Evolutionary conservation across 2,329 filamentous ascomycete species (phyloP), one percentile per base, ranked within the genome.

Genomic region (Byssochlamys sp.): DNA sequence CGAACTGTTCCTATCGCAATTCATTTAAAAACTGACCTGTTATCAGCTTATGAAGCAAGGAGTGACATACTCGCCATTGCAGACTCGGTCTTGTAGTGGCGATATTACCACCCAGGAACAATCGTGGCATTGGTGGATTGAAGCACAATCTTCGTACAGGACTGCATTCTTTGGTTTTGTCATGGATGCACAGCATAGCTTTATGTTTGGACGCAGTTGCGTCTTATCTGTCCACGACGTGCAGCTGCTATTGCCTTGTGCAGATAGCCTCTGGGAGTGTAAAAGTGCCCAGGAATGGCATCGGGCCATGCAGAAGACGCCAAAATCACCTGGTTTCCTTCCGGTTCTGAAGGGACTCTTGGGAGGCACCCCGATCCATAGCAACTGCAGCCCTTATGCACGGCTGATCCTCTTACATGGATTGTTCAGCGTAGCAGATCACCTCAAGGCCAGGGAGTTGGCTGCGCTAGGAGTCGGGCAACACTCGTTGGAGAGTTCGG

Each of bases 141-240:
- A 66, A 49, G 57, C 63, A 33, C 63, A 69, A 52, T 65, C 62
- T 4, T 67, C 63, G 10, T 62, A 63, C 27, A 59, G 66, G 3
- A 65, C 64, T 1, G 66, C 67, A 24, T 68, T 65, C 52, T 69
- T 69, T 45, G 67, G 64, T 0, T 69, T 69, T 48, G 54, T 68
- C 10, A 69, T 69, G 67, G 67, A 69, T 55, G 65, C 66, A 3
- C 67, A 69, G 27, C 67, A 69, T 55, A 62, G 60, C 29, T 68
- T 64, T 50, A 64, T 68, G 58, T 69, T 69, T 31, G 66, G 66
- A 1, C 67, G 67, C 49, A 67, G 62, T 1, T 64, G 64, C 24
- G 60, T 63, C 35, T 62, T 69, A 11, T 67, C 65, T 1, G 64
- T 66, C 4, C 62, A 65, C 31, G 67, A 69, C 52, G 59, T 69